Evolutionary conservation across 176 grass and related monocot species (phyloP), one percentile per base, ranked within the genome.

Genomic region (Poa annua): DNA sequence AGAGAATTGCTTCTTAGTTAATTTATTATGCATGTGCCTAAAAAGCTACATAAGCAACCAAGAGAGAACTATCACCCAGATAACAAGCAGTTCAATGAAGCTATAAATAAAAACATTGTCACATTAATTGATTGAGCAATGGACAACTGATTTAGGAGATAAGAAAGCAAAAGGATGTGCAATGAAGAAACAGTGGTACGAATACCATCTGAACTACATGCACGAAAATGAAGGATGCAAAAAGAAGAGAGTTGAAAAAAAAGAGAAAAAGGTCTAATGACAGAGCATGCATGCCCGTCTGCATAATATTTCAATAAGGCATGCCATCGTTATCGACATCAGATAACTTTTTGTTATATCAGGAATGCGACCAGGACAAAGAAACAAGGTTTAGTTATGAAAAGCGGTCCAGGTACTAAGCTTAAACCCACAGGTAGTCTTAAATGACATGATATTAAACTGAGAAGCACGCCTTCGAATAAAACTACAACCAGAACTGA

Each of bases 121-220:
- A 52, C 39, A 60, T 52, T 15, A 52, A 71, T 20, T 66, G 59
- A 59, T 21, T 6, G 8, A 72, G 53, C 4, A 70, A 11, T 42
- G 52, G 50, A 65, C 34, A 21, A 6, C 10, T 55, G 15, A 49
- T 20, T 73, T 49, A 19, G 48, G 24, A 79, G 48, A 56, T 63
- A 88, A 72, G 16, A 74, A 57, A 32, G 8, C 12, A 79, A 84
- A 35, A 25, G 42, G 67, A 44, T 69, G 79, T 48, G 75, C 24
- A 74, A 24, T 47, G 17, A 75, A 81, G 35, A 54, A 86, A 74
- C 20, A 45, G 12, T 44, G 65, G 32, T 41, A 48, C 2, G 19
- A 63, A 60, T 24, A 78, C 7, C 38, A 48, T 78, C 68, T 71
- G 54, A 36, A 35, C 29, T 61, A 4, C 35, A 73, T 16, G 42